Evolutionary conservation across 805 yeast genomes (phyloP), one percentile per base, ranked within the genome.

Genomic region (Nakazawaea wickerhamii): DNA sequence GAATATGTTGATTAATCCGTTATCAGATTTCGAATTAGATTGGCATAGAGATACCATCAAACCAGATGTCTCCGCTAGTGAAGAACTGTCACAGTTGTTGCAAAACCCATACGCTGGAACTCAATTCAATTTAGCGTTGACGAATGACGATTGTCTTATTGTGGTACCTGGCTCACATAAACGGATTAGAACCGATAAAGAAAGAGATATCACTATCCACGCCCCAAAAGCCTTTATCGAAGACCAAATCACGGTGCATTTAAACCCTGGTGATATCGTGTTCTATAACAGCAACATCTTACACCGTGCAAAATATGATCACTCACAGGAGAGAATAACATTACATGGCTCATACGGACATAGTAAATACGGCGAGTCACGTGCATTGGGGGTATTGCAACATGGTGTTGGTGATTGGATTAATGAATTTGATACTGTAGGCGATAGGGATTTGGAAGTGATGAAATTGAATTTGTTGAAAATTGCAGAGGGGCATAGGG

Each of bases 1-100:
- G 53, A 72, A 73, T 52, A 70, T 73, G 77, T 63, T 73, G 45
- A 70, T 73, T 48, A 72, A 72, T 47, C 79, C 79, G 3, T 58
- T 68, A 42, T 68, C 74, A 9, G 75, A 72, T 53, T 73, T 73
- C 54, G 77, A 65, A n/a, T 60, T 73, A 48, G 71, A 67, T 46
- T 73, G 78, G 79, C 78, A 73, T 52, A 58, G 78, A 30, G 78
- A 73, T 53, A 65, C 67, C 48, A 70, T 73, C 41, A 63, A 63
- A 43, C 75, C 76, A 10, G 74, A 69, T 22, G 75, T 58, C 15
- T 55, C 68, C 4, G 63, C 60, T 5, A 71, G 67, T 41, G 70
- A 72, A 50, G 79, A 73, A 51, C 62, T 63, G 4, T 57, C 51
- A 34, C 64, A 64, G 45, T 56, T 73, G 38, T 55, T 59, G 20